A percentile compares a stretch with the other conserved stretches of the same genome.
phyloP scores from a whole-genome alignment of 108 stramenopile species.

The Cyclotella sp. region DNA sequence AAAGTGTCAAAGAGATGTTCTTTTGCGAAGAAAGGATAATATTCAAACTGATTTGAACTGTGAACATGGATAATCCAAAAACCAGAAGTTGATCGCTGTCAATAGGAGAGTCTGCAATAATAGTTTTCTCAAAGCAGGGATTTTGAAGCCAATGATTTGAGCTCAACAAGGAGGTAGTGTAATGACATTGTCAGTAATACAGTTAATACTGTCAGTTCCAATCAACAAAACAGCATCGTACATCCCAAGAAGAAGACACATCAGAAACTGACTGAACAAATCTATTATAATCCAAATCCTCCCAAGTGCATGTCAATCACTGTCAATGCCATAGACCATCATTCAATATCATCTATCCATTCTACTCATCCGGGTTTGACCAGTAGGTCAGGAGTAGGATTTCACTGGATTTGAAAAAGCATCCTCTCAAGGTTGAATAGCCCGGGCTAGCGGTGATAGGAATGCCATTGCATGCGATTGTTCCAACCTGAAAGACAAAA shows the following conservation, averaged over 20 bases:
- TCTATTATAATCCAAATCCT: constrained; percentile 18
- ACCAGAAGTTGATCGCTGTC: background rate
- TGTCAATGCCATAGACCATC: background rate
- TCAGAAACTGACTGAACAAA: background rate
- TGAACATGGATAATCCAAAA: background rate
- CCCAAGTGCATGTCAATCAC: background rate
- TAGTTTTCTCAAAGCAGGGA: too few species aligned
- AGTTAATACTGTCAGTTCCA: background rate
- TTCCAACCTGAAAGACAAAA: background rate
- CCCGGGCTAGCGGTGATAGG: background rate
- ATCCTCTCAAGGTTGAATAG: background rate
- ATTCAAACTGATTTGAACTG: background rate
- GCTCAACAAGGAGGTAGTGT: background rate
- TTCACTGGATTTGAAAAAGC: background rate
- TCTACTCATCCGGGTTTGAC: background rate
- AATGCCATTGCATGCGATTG: background rate
- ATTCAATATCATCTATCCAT: background rate
- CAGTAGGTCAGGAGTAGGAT: background rate
- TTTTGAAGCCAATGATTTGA: background rate
- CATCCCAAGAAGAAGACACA: background rate
- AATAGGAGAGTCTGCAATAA: background rate
- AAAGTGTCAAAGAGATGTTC: background rate
- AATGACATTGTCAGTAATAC: background rate
- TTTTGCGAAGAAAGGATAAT: background rate
- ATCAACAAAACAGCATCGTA: background rate